Evolutionary conservation across 108 stramenopile species (phyloP).

Genomic region (Mayamaea pseudoterrestris): DNA sequence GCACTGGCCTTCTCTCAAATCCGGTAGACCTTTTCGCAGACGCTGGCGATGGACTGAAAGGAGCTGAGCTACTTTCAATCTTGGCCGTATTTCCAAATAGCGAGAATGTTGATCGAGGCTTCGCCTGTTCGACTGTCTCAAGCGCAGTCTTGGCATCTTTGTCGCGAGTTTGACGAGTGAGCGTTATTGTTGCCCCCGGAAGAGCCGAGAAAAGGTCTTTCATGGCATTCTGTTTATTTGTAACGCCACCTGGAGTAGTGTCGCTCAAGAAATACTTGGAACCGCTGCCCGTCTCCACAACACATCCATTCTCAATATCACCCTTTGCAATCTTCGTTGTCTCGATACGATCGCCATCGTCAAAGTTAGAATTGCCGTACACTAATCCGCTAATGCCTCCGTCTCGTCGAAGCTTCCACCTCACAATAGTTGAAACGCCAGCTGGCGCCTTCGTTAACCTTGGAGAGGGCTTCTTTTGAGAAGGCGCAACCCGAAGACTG

Average conservation of each 20-base stretch:
- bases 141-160: slow-evolving; percentile 8
- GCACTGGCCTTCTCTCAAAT: too few species aligned
- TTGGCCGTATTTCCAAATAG: slow-evolving; percentile 14
- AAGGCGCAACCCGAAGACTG: too few species aligned
- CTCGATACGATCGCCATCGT: slow-evolving; percentile 47
- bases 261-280: slow-evolving; percentile 58
- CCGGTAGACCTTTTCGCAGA: too few species aligned
- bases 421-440: slow-evolving; percentile 24
- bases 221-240: too few species aligned
- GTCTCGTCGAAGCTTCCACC: slow-evolving; percentile 52
- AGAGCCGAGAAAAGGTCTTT: slow-evolving; percentile 9
- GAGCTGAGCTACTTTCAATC: neutral
- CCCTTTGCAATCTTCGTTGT: slow-evolving; percentile 55
- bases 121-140: slow-evolving; percentile 3
- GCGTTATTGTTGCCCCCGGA: slow-evolving; percentile 22
- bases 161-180: slow-evolving; percentile 12
- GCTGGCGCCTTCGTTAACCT: slow-evolving; percentile 16
- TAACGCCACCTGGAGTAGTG: too few species aligned
- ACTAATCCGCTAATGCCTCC: slow-evolving; percentile 50
- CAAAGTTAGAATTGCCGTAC: slow-evolving; percentile 42
- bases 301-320: slow-evolving; percentile 30
- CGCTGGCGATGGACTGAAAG: too few species aligned
- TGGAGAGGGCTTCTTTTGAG: too few species aligned
- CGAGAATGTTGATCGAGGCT: slow-evolving; percentile 26
- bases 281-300: slow-evolving; percentile 65